These are phyloP conservation scores for Thuja plicata DNA, from an alignment of 83 land plant genomes.

Conservation along the genomic window DNA sequence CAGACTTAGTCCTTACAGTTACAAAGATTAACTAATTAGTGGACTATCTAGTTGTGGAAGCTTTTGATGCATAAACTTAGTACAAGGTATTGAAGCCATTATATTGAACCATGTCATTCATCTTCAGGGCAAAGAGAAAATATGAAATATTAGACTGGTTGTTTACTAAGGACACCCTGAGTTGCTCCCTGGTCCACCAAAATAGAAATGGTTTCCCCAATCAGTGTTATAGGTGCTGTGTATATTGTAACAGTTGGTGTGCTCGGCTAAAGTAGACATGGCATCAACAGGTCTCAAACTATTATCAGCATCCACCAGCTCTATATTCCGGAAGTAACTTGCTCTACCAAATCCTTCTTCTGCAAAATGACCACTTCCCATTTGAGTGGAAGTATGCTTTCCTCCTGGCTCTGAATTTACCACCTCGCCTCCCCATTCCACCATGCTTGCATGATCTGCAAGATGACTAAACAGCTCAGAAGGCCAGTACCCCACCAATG, in stretches of 20 bases:
- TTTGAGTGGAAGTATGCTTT: conserved; percentile 52
- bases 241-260: conserved; percentile 52
- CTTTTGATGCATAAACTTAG: not conserved
- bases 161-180: conserved; percentile 11
- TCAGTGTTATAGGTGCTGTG: conserved; percentile 20
- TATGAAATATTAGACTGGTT: not conserved
- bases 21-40: not conserved
- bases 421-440: conserved; percentile 73
- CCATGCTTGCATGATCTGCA: conserved; percentile 40
- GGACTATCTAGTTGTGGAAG: not conserved
- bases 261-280: conserved; percentile 43
- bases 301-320: conserved; percentile 46
- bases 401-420: conserved; percentile 38
- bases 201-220: conserved; percentile 58
- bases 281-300: conserved; percentile 22
- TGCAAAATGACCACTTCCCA: conserved; percentile 71
- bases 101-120: not conserved
- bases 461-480: conserved; percentile 41
- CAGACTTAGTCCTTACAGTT: not conserved
- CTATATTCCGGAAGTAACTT: conserved; percentile 40
- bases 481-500: conserved; percentile 73
- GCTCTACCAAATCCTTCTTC: conserved; percentile 49
- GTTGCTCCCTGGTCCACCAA: conserved; percentile 53
- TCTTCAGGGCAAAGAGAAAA: not conserved
- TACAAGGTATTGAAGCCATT: not conserved